Evolutionary conservation across 352 stramenopile species (phyloP).

Genomic region (Globisporangium echinulatum): DNA sequence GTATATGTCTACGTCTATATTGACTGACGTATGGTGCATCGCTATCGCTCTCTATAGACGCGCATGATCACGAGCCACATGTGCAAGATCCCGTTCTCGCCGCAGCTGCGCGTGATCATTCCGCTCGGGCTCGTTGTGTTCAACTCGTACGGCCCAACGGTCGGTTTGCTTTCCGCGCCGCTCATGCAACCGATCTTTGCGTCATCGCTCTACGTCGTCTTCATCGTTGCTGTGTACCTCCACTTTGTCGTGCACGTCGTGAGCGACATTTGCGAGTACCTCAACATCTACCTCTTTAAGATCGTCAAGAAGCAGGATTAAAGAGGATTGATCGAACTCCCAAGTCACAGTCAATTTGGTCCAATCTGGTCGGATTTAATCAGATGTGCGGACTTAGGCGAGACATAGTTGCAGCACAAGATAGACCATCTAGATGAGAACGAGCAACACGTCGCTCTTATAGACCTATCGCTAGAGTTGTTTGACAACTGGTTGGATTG

Average conservation of each 20-base stretch:
- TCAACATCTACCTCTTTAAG: slow-evolving; percentile 85
- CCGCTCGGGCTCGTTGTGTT: slow-evolving; percentile 70
- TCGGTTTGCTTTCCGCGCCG: slow-evolving; percentile 40
- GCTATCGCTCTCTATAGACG: slow-evolving; percentile 27
- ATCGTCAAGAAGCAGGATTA: slow-evolving; percentile 33
- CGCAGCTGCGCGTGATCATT: slow-evolving; percentile 76
- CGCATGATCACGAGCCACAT: slow-evolving; percentile 89
- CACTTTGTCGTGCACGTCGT: slow-evolving; percentile 80
- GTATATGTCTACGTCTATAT: no score
- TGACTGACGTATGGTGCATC: no score
- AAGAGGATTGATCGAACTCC: neutral
- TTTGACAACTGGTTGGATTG: no score
- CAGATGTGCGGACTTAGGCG: no score
- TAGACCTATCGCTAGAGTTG: no score
- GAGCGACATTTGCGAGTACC: slow-evolving; percentile 80
- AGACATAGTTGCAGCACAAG: no score
- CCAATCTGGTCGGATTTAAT: no score
- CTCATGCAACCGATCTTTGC: slow-evolving; percentile 62
- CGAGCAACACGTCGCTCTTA: no score
- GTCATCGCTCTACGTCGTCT: slow-evolving; percentile 60
- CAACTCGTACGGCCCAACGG: slow-evolving; percentile 53
- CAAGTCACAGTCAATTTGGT: neutral
- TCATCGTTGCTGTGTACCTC: slow-evolving; percentile 70
- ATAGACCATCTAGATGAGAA: no score
- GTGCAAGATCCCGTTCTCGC: slow-evolving; percentile 84